A percentile compares a stretch with the other conserved stretches of the same genome.
phyloP scores from a whole-genome alignment of 2,329 filamentous ascomycete genomes.

The Aaosphaeria pasadenensis region DNA sequence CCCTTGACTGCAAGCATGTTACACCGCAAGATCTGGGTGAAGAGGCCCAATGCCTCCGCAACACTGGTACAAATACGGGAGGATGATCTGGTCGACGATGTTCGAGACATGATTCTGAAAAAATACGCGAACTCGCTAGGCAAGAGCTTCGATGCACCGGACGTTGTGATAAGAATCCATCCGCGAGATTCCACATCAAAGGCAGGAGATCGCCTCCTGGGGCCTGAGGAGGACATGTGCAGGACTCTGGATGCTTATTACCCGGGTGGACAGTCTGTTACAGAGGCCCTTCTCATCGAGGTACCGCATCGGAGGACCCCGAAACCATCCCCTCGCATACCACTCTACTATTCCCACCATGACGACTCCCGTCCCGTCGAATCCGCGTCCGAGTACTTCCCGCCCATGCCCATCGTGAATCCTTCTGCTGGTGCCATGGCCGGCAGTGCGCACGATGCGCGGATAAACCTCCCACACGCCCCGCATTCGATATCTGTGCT shows the following conservation, averaged over 20 bases:
- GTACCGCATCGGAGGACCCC: slow-evolving; percentile 74
- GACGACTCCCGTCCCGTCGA: slow-evolving; percentile 67
- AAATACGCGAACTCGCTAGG: slow-evolving; percentile 95
- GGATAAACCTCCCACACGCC: slow-evolving; percentile 38
- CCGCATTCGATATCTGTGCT: slow-evolving; percentile 73
- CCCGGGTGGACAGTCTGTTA: slow-evolving; percentile 80
- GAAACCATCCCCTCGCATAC: slow-evolving; percentile 69
- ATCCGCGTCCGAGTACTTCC: slow-evolving; percentile 77
- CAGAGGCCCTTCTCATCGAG: slow-evolving; percentile 90
- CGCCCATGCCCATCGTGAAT: slow-evolving; percentile 55
- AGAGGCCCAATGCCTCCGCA: slow-evolving; percentile 77
- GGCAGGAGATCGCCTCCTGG: slow-evolving; percentile 64
- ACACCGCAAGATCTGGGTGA: slow-evolving; percentile 90
- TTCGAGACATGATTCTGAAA: slow-evolving; percentile 84
- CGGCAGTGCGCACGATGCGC: slow-evolving; percentile 34
- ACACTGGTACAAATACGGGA: slow-evolving; percentile 83
- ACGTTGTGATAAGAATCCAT: slow-evolving; percentile 75
- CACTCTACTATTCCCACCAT: slow-evolving; percentile 51
- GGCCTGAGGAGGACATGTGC: slow-evolving; percentile 81
- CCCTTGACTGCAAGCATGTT: slow-evolving; percentile 34
- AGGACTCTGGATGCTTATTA: slow-evolving; percentile 78
- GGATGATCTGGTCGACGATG: slow-evolving; percentile 90
- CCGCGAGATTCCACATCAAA: slow-evolving; percentile 58
- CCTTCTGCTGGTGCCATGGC: slow-evolving; percentile 40
- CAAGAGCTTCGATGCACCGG: slow-evolving; percentile 83